Base-by-base conservation (phyloP, 2,329 filamentous ascomycete genomes). In the Pseudocercospora fuligena region DNA sequence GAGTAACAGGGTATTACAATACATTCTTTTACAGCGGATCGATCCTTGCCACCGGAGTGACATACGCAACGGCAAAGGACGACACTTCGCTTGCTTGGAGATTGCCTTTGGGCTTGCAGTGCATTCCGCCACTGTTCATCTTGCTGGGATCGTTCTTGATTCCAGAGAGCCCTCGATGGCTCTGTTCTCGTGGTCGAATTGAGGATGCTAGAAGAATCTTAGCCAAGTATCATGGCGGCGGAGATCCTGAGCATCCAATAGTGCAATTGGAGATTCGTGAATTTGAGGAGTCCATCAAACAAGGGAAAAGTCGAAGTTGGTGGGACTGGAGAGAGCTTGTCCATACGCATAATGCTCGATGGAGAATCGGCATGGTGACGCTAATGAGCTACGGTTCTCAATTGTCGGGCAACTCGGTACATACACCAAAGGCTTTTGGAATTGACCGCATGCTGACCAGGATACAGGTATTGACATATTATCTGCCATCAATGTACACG, bases 31-130 rank as follows among this genome's bases (percentile, higher is more conserved):
- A 66, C 51, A 58, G 33, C 2, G 65, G 65, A 5, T 59, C 65
- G 2, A 66, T 74, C 14, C 61, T 72, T 2, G 69, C 72, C 9
- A 71, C 72, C 9, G 67, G 69, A 5, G 64, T 71, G 5, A 72
- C 70, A 14, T 66, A 71, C 16, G 72, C 70, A 6, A 70, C 70
- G 9, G 63, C 67, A 46, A 70, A 72, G 46, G 40, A 58, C 16
- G 59, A 64, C 36, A 63, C 63, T 33, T 72, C 69, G 60, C 57
- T 66, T 12, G 46, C 68, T 3, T 73, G 71, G 71, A 65, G 71
- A 29, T 66, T 73, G 12, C 71, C 71, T 21, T 61, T 68, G 9
- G 57, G 69, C 25, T 61, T 73, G 9, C 71, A 73, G 40, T 67
- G 69, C 19, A 63, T 69, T 36, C 70, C 70, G 12, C 66, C 68